Evolutionary conservation across 176 grass and related monocot genomes (phyloP).

Genomic region (barley (Hordeum vulgare)): DNA sequence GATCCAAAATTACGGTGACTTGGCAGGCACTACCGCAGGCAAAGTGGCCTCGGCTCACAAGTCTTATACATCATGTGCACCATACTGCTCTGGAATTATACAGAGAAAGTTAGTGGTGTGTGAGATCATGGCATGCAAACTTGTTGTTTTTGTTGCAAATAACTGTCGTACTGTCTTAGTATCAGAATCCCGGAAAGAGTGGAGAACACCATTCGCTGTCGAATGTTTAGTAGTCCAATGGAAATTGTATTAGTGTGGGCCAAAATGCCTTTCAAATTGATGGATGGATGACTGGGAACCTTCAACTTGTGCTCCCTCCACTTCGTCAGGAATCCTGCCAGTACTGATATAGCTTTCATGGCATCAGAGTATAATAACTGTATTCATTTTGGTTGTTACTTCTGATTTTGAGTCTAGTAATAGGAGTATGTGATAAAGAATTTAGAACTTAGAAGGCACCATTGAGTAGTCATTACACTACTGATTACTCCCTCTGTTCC

Average conservation of each 20-base stretch:
- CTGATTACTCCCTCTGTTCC: too few species aligned
- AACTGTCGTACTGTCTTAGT: slow-evolving; percentile 2
- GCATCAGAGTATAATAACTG: not conserved
- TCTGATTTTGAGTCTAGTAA: not conserved
- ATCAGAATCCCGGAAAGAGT: slow-evolving; percentile 39
- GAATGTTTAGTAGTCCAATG: slow-evolving; percentile 2
- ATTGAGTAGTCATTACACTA: not conserved
- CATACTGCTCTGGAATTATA: not conserved
- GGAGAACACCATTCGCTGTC: slow-evolving; percentile 14
- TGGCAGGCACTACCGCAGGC: slow-evolving; percentile 17
- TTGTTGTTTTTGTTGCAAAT: not conserved
- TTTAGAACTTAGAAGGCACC: not conserved
- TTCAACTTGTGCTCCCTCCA: slow-evolving; percentile 29
- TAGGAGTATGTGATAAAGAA: not conserved
- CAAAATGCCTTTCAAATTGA: not conserved
- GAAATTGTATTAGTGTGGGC: not conserved
- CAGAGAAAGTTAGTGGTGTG: not conserved
- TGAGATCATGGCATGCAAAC: not conserved
- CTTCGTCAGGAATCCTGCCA: slow-evolving; percentile 1
- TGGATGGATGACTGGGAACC: not conserved
- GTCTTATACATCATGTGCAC: not conserved
- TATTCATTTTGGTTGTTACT: not conserved
- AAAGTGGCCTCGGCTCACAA: not conserved
- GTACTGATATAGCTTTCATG: slow-evolving; percentile 9
- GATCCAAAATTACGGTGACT: slow-evolving; percentile 24